phyloP scores from a whole-genome alignment of 1,284 basidiomycete genomes.

The Marasmius fiardii region DNA sequence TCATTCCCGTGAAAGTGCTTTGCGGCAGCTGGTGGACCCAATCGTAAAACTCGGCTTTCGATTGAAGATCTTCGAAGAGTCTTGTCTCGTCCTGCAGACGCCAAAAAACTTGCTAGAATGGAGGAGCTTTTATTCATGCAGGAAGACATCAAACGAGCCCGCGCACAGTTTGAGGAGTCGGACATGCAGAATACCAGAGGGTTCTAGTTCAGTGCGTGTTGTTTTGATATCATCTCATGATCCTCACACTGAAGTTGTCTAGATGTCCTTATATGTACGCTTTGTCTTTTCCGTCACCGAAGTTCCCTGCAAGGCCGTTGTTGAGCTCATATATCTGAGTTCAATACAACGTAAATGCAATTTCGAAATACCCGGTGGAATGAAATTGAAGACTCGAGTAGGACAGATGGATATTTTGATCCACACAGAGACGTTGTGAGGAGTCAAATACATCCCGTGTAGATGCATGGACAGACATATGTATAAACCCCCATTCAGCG shows the following conservation, averaged over 20 bases:
- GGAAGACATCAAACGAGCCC: constrained; percentile 87
- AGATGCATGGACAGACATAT: too few species aligned
- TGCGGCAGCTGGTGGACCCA: constrained; percentile 57
- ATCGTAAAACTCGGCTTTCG: constrained; percentile 67
- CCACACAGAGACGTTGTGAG: too few species aligned
- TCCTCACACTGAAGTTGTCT: neutral
- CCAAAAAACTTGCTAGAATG: constrained; percentile 85
- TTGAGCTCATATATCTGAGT: too few species aligned
- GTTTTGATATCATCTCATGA: neutral
- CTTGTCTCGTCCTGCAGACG: constrained; percentile 73
- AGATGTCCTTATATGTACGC: neutral
- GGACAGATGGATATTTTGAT: too few species aligned
- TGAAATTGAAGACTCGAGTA: too few species aligned
- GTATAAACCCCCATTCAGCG: too few species aligned
- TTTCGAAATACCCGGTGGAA: too few species aligned
- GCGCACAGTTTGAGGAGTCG: constrained; percentile 71
- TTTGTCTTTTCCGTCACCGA: too few species aligned
- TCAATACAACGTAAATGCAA: too few species aligned
- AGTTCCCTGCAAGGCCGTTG: too few species aligned
- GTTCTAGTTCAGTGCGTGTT: constrained; percentile 34
- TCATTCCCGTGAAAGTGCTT: constrained; percentile 50
- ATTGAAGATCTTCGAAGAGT: constrained; percentile 80
- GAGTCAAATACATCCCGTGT: too few species aligned
- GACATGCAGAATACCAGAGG: constrained; percentile 54
- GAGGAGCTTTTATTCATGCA: constrained; percentile 90